These are phyloP conservation scores for Trypanosoma avium DNA, from an alignment of 208 protist genomes.

Conservation along the genomic window DNA sequence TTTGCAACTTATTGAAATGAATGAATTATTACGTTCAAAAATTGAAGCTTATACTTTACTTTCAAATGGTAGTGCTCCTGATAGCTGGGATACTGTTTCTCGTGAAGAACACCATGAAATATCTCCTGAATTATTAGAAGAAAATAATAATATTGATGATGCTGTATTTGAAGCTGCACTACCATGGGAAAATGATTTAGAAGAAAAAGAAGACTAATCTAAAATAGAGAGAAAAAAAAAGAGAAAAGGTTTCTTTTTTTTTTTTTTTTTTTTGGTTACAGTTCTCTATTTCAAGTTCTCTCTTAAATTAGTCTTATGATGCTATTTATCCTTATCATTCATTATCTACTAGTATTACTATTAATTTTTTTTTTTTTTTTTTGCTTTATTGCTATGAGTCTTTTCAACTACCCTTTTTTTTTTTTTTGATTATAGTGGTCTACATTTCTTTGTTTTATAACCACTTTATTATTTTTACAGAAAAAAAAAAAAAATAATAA, in stretches of 20 bases:
- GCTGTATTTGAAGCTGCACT: conserved; percentile 48
- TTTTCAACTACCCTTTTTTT: too few relatives aligned
- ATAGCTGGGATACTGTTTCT: conserved; percentile 6
- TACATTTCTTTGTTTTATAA: too few relatives aligned
- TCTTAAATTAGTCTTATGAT: too few relatives aligned
- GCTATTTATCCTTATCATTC: too few relatives aligned
- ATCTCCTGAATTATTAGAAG: neutral
- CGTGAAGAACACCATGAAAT: neutral
- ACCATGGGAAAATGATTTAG: conserved; percentile 46
- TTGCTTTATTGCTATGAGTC: too few relatives aligned
- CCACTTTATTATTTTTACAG: too few relatives aligned
- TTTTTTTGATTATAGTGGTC: too few relatives aligned
- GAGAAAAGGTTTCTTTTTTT: conserved; percentile 6
- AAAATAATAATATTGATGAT: conserved; percentile 6
- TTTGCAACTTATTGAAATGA: conserved; percentile 29
- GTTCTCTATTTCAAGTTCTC: too few relatives aligned
- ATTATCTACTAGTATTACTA: too few relatives aligned
- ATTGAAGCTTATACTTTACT: conserved; percentile 25
- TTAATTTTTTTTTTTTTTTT: too few relatives aligned
- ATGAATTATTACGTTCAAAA: conserved; percentile 27
- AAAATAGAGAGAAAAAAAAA: neutral
- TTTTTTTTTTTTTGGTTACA: neutral
- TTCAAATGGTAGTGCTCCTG: conserved; percentile 12
- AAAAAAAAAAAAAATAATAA: too few relatives aligned
- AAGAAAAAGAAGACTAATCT: neutral